Evolutionary conservation across 257 asterid genomes (phyloP).

Genomic region (Solanum ossicruentum): DNA sequence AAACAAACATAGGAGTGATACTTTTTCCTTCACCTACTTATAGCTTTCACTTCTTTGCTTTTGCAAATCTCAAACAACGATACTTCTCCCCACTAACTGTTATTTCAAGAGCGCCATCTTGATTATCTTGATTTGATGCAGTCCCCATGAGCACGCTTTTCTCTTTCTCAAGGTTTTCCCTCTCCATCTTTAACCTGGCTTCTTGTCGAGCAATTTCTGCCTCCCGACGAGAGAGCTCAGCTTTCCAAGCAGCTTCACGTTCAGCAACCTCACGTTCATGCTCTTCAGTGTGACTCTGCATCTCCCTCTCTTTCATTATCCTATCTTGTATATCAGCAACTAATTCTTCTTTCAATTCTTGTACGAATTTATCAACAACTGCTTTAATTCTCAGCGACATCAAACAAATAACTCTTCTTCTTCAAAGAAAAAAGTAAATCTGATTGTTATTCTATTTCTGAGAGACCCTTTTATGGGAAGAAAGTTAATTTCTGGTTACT

Average conservation of each 20-base stretch:
- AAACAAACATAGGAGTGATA: neutral
- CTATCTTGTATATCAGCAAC: slow-evolving; percentile 97
- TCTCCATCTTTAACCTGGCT: slow-evolving; percentile 85
- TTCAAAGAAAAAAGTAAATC: neutral
- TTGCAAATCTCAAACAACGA: slow-evolving; percentile 90
- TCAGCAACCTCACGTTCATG: too few relatives aligned
- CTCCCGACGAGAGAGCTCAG: too few relatives aligned
- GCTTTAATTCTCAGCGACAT: slow-evolving; percentile 94
- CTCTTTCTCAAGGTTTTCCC: slow-evolving; percentile 95
- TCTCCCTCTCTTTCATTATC: too few relatives aligned
- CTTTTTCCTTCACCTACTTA: neutral
- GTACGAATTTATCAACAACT: slow-evolving; percentile 90
- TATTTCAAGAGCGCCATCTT: slow-evolving; percentile 98
- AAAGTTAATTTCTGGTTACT: neutral
- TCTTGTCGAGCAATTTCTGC: slow-evolving; percentile 96
- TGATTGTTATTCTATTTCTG: neutral
- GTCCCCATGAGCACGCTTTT: slow-evolving; percentile 97
- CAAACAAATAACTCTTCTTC: neutral
- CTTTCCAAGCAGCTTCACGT: too few relatives aligned
- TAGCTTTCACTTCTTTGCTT: slow-evolving; percentile 77
- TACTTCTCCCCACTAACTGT: slow-evolving; percentile 96
- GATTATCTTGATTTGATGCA: slow-evolving; percentile 96
- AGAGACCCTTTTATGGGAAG: neutral
- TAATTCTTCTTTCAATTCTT: slow-evolving; percentile 89
- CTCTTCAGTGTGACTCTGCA: too few relatives aligned